Conservation (phyloP, 805 yeast species). For the Millerozyma acaciae region DNA sequence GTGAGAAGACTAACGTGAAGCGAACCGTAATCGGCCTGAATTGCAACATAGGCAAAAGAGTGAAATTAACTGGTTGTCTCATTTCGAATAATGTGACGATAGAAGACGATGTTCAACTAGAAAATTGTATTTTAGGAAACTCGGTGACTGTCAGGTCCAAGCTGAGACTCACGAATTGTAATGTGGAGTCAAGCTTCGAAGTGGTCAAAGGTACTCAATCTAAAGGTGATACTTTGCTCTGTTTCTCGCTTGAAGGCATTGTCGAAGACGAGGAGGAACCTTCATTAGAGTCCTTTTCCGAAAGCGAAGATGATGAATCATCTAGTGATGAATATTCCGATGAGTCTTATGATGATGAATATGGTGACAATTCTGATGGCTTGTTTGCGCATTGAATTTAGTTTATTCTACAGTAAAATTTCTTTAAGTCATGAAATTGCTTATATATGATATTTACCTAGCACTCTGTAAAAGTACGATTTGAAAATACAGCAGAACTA, state of each 20-base stretch:
- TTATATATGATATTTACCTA: no score
- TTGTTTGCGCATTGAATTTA: constrained; percentile 34
- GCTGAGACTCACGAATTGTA: constrained; percentile 70
- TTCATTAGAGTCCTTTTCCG: constrained; percentile 28
- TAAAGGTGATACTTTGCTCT: constrained; percentile 57
- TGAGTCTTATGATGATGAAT: constrained; percentile 51
- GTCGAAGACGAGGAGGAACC: constrained; percentile 31
- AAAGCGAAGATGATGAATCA: constrained; percentile 31
- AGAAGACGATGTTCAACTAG: constrained; percentile 76
- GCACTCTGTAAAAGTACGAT: no score
- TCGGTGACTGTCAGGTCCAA: constrained; percentile 61
- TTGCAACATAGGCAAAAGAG: constrained; percentile 78
- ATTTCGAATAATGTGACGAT: constrained; percentile 65
- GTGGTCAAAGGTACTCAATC: constrained; percentile 54
- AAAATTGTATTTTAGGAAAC: constrained; percentile 83
- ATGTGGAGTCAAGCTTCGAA: constrained; percentile 74
- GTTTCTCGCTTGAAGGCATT: constrained; percentile 40
- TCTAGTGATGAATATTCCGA: constrained; percentile 33
- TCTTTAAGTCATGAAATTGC: no score
- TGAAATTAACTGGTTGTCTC: constrained; percentile 84
- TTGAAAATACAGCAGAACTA: no score
- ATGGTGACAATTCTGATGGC: constrained; percentile 58
- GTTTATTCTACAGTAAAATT: no score
- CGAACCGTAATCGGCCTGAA: constrained; percentile 74
- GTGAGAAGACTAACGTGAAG: constrained; percentile 83